Conservation (phyloP, 2,329 filamentous ascomycete genomes). For the Hypoxylon sp. region DNA sequence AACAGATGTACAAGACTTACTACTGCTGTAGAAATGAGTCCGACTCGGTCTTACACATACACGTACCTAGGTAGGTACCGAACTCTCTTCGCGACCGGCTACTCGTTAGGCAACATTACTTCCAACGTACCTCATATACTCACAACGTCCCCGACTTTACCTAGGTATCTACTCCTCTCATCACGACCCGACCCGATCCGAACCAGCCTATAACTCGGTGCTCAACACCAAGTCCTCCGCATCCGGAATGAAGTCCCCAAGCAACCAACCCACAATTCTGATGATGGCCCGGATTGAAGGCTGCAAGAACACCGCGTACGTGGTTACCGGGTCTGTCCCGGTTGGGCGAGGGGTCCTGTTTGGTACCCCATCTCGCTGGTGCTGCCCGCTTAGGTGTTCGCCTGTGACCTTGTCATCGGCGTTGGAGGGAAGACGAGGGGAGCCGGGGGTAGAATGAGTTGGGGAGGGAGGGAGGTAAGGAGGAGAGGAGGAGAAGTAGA, state of each 20-base stretch:
- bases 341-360: neutral
- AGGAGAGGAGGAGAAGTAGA: neutral
- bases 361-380: neutral
- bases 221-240: conserved; percentile 24
- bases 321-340: conserved; percentile 3
- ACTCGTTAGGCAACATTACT: too few species aligned
- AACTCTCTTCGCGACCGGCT: too few species aligned
- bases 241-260: conserved; percentile 10
- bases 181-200: too few species aligned
- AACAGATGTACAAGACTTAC: too few species aligned
- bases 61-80: too few species aligned
- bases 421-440: neutral
- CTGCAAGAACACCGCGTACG: conserved; percentile 22
- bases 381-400: neutral
- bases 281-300: conserved; percentile 11
- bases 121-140: too few species aligned
- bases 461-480: neutral
- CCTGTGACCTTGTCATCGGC: neutral
- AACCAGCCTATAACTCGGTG: conserved; percentile 13
- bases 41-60: too few species aligned
- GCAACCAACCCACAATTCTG: conserved; percentile 2
- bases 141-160: too few species aligned
- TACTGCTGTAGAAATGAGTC: too few species aligned
- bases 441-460: neutral
- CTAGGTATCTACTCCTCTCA: too few species aligned